These are phyloP conservation scores for Pouteria glomerata DNA, from an alignment of 148 eudicot genomes.

Conservation along the genomic window DNA sequence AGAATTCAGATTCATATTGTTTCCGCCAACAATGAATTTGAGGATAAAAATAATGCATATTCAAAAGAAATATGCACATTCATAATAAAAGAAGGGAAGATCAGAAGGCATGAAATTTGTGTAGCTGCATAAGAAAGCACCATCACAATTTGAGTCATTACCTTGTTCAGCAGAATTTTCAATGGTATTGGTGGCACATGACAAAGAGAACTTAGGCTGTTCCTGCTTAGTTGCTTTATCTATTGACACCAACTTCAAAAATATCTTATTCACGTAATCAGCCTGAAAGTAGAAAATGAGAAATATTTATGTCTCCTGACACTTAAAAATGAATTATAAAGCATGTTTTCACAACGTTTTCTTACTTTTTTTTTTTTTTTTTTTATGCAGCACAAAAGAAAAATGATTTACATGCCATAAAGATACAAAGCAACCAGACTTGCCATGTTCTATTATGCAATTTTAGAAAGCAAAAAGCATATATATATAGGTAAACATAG, in stretches of 20 bases:
- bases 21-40: background rate
- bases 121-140: background rate
- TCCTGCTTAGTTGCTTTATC: background rate
- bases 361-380: too few species aligned
- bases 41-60: background rate
- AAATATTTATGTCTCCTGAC: background rate
- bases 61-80: background rate
- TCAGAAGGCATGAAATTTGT: background rate
- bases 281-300: background rate
- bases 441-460: background rate
- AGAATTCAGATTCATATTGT: background rate
- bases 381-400: background rate
- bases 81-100: background rate
- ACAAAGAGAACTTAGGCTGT: too few species aligned
- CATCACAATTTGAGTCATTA: background rate
- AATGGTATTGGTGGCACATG: background rate
- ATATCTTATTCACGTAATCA: background rate
- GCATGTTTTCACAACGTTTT: too few species aligned
- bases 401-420: background rate
- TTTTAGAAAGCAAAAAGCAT: background rate
- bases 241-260: background rate
- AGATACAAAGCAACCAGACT: background rate
- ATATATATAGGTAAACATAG: background rate
- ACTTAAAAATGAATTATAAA: too few species aligned
- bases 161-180: constrained; percentile 8